Evolutionary conservation across 2,329 filamentous ascomycete genomes (phyloP), one percentile per base, ranked within the genome.

Genomic region (Pseudogymnoascus sp.): DNA sequence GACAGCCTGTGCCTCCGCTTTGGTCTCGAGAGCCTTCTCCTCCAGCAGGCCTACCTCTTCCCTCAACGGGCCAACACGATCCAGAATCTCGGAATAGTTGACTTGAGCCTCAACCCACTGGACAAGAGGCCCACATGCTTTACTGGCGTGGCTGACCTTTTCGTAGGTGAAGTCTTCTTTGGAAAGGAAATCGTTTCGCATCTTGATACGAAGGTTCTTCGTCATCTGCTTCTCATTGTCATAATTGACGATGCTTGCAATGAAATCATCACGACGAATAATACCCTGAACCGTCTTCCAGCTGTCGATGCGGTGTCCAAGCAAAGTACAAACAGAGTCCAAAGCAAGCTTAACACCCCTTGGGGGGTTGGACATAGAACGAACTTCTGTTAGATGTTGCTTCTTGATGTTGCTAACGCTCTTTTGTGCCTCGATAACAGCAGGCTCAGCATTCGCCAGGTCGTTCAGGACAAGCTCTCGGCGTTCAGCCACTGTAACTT

Each of bases 361-460:
- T 7, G 95, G 95, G 6, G 95, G 95, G 71, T 91, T 96, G 68
- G 88, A 87, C 95, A 99, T 97, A 68, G 93, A 96, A 73, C 95
- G 87, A 60, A 99, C 93, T 86, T 99, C 95, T 11, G 93, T 97
- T 68, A 99, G 82, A 76, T 99, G 95, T 74, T 96, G 92, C 73
- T 90, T 87, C 81, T 97, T 99, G 80, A 99, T 99, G 80, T 96
- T 97, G 79, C 90, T 95, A 76, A 99, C 96, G 77, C 93, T 97
- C 75, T 92, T 91, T 79, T 95, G 91, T 59, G 95, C 95, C 76
- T 96, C 92, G 66, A 90, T 79, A 62, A 99, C 95, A 59, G 95
- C 95, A 7, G 95, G 95, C 74, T 97, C 93, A 13, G 95, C 95
- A 73, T 86, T 88, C 31, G 91, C 93, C 64, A 99, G 81, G 78